phyloP scores from a whole-genome alignment of 257 asterid species.

The Solanum habrochaites region DNA sequence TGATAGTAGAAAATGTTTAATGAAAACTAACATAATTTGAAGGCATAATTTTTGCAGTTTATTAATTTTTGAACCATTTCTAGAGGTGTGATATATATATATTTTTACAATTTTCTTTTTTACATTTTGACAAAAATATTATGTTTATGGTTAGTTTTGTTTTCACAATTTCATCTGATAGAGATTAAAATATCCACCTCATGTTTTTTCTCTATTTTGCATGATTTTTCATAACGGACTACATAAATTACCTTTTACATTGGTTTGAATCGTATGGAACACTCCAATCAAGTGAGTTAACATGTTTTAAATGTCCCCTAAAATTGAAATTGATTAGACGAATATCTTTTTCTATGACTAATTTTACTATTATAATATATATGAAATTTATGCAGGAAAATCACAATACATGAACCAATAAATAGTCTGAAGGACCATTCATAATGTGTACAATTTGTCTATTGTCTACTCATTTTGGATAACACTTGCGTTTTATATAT shows the following conservation, averaged over 20 bases:
- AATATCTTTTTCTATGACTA: rapidly evolving
- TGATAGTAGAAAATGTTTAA: no score
- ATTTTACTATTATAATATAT: background rate
- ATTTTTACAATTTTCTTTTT: no score
- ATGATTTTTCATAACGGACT: background rate
- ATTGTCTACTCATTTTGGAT: background rate
- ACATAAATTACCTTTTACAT: background rate
- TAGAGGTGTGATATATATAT: no score
- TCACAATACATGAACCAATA: background rate
- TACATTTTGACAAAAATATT: no score
- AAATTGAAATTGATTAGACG: background rate
- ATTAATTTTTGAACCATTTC: no score
- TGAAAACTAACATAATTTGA: background rate
- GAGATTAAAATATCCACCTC: background rate
- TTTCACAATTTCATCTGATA: no score
- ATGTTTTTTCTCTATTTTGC: background rate
- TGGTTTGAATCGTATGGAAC: background rate
- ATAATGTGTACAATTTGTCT: background rate
- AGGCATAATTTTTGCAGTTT: no score
- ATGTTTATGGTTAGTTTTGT: no score
- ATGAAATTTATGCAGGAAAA: background rate
- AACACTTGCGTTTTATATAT: background rate
- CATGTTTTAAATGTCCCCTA: background rate
- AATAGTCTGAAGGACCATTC: background rate
- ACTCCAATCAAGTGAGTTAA: background rate